Percentiles rank a stretch among this genome's conserved stretches.
Conservation (phyloP, 2,329 filamentous ascomycete genomes). For the Pyrenochaeta sp. region DNA sequence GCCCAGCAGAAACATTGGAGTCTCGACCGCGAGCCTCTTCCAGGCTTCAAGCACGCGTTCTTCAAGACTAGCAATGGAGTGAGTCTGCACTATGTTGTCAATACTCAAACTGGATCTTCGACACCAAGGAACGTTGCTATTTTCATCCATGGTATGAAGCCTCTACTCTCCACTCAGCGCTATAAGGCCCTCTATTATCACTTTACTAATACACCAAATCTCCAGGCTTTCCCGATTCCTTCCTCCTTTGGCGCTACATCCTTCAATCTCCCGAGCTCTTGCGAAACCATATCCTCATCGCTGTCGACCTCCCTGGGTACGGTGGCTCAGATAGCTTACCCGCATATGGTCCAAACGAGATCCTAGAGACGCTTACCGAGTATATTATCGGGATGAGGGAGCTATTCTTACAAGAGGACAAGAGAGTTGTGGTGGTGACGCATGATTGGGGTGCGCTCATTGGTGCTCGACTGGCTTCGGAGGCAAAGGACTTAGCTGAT, state of each 20-base stretch:
- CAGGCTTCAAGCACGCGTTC: constrained; percentile 61
- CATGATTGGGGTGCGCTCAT: constrained; percentile 66
- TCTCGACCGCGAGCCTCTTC: constrained; percentile 56
- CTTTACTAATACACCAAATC: neutral
- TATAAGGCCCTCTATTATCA: neutral
- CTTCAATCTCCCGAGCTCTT: constrained; percentile 52
- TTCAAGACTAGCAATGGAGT: constrained; percentile 58
- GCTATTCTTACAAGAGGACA: constrained; percentile 47
- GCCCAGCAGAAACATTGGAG: constrained; percentile 65
- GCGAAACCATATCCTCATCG: constrained; percentile 57
- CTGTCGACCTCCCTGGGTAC: constrained; percentile 66
- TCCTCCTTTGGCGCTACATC: constrained; percentile 62
- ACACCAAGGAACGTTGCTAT: constrained; percentile 55
- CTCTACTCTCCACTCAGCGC: neutral
- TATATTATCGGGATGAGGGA: constrained; percentile 62
- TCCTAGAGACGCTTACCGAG: constrained; percentile 63
- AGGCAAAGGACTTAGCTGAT: constrained; percentile 64
- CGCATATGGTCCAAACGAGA: constrained; percentile 59
- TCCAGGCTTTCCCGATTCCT: constrained; percentile 65
- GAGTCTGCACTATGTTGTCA: constrained; percentile 65
- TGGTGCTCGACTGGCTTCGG: constrained; percentile 64
- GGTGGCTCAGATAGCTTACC: constrained; percentile 64
- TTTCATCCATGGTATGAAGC: constrained; percentile 59
- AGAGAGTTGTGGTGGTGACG: constrained; percentile 56
- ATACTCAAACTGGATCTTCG: constrained; percentile 16